These are phyloP conservation scores for Hymenotorrendiella dingleyae DNA, from an alignment of 2,329 filamentous ascomycete genomes.

Conservation along the genomic window DNA sequence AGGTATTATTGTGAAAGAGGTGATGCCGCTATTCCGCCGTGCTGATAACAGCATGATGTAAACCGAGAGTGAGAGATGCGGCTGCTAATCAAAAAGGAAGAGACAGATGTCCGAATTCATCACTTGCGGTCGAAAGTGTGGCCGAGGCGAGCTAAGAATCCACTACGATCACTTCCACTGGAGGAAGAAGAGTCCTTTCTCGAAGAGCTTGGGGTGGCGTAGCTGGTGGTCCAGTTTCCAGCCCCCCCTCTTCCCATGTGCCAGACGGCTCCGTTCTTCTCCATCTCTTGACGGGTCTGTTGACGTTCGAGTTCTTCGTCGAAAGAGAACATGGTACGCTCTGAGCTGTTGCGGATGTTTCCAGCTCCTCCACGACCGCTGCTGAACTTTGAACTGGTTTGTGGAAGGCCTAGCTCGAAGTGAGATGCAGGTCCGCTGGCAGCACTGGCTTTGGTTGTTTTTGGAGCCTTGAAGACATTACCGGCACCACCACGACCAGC, in stretches of 20 bases:
- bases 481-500: conserved; percentile 30
- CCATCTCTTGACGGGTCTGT: conserved; percentile 23
- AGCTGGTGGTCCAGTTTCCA: conserved; percentile 20
- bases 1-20: too few relatives aligned
- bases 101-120: conserved; percentile 8
- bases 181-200: conserved; percentile 25
- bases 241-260: conserved; percentile 30
- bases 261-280: conserved; percentile 20
- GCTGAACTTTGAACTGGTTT: conserved; percentile 23
- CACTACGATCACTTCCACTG: conserved; percentile 12
- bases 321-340: conserved; percentile 29
- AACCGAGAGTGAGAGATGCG: conserved; percentile 4
- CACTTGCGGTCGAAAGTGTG: conserved; percentile 18
- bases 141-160: conserved; percentile 24
- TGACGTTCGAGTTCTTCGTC: conserved; percentile 29
- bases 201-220: conserved; percentile 5
- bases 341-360: conserved; percentile 25
- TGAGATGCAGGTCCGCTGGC: conserved; percentile 27
- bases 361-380: conserved; percentile 29
- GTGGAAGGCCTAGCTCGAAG: conserved; percentile 23
- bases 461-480: conserved; percentile 29
- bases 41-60: too few relatives aligned
- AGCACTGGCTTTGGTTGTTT: conserved; percentile 20
- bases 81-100: neutral
- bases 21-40: too few relatives aligned